Percentiles rank a stretch among this genome's conserved stretches.
Evolutionary conservation across 2,329 filamentous ascomycete species (phyloP).

Genomic region (Byssoonygena ceratinophila): DNA sequence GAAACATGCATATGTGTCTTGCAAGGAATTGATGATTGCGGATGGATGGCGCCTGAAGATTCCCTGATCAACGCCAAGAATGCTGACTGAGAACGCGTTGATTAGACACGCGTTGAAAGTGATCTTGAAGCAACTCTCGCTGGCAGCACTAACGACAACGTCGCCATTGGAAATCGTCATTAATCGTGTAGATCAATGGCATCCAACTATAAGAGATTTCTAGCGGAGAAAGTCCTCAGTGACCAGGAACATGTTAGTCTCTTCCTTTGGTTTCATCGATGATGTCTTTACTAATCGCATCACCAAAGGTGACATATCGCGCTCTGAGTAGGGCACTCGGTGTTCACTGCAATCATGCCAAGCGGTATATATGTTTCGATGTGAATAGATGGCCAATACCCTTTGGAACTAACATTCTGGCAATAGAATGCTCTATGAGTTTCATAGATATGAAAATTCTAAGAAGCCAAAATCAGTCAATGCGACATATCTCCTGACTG

Average conservation of each 20-base stretch:
- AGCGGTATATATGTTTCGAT: slow-evolving; percentile 52
- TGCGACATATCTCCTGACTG: slow-evolving; percentile 83
- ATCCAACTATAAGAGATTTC: slow-evolving; percentile 55
- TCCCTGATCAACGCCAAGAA: slow-evolving; percentile 4
- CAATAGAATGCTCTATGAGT: slow-evolving; percentile 72
- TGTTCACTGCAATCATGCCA: slow-evolving; percentile 76
- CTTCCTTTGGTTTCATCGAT: too few species aligned
- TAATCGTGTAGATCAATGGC: slow-evolving; percentile 32
- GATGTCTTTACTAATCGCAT: too few species aligned
- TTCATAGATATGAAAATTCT: slow-evolving; percentile 65
- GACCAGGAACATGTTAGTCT: slow-evolving; percentile 60
- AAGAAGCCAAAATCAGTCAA: slow-evolving; percentile 66
- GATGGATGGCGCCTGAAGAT: not conserved
- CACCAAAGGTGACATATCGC: slow-evolving; percentile 71
- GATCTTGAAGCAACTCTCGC: not conserved
- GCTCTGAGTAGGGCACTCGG: slow-evolving; percentile 70
- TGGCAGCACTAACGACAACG: too few species aligned
- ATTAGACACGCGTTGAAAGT: slow-evolving; percentile 25
- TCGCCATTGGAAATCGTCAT: too few species aligned
- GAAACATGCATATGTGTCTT: too few species aligned
- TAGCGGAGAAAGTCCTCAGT: slow-evolving; percentile 64
- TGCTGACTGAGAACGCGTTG: slow-evolving; percentile 8
- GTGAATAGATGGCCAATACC: not conserved
- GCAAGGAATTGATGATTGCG: not conserved
- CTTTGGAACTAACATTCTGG: not conserved